A percentile compares a stretch with the other conserved stretches of the same genome.
phyloP scores from a whole-genome alignment of 2,329 filamentous ascomycete species.

The Aspergillus brasiliensis region DNA sequence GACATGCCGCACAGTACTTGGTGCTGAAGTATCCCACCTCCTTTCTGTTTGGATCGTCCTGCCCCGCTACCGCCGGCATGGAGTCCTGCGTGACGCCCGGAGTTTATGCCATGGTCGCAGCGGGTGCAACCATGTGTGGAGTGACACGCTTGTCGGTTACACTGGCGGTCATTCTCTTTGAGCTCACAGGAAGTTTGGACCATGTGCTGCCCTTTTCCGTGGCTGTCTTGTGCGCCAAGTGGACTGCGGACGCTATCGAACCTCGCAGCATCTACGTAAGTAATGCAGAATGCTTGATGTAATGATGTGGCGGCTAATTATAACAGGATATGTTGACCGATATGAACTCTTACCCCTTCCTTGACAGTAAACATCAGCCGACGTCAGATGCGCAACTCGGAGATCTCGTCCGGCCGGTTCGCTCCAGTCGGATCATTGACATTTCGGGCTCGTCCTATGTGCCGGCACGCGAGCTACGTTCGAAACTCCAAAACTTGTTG shows the following conservation, averaged over 20 bases:
- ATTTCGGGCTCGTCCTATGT: slow-evolving; percentile 82
- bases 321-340: slow-evolving; percentile 81
- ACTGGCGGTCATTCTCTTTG: slow-evolving; percentile 90
- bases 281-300: slow-evolving; percentile 12
- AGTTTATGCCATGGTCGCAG: slow-evolving; percentile 93
- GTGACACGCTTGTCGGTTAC: slow-evolving; percentile 93
- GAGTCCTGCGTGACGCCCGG: slow-evolving; percentile 90
- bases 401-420: slow-evolving; percentile 78
- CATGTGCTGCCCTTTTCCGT: slow-evolving; percentile 95
- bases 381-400: slow-evolving; percentile 85
- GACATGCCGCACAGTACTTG: slow-evolving; percentile 80
- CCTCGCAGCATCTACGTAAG: slow-evolving; percentile 87
- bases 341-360: slow-evolving; percentile 95
- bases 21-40: slow-evolving; percentile 73
- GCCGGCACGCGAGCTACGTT: slow-evolving; percentile 71
- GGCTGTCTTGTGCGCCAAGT: slow-evolving; percentile 91
- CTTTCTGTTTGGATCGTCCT: slow-evolving; percentile 69
- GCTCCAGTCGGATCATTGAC: slow-evolving; percentile 80
- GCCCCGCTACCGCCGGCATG: slow-evolving; percentile 66
- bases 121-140: slow-evolving; percentile 96
- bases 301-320: slow-evolving; percentile 20
- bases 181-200: slow-evolving; percentile 90
- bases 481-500: slow-evolving; percentile 80
- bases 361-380: slow-evolving; percentile 94
- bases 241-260: slow-evolving; percentile 94